Percentiles rank a stretch among this genome's conserved stretches.
These are phyloP conservation scores for Globisporangium solare DNA, from an alignment of 352 stramenopile species.

Conservation along the genomic window DNA sequence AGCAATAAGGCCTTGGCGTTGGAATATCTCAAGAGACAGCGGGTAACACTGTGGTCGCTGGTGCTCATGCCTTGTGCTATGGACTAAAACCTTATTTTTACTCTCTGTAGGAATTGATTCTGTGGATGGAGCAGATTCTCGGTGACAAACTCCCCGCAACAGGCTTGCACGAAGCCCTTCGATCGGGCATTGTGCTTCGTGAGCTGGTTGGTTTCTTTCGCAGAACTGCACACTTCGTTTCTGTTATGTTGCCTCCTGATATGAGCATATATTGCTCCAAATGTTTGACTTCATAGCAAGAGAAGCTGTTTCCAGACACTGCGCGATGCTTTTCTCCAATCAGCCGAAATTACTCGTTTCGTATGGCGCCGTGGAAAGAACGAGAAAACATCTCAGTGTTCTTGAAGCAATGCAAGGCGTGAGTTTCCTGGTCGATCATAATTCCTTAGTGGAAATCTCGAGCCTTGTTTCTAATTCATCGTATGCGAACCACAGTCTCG, in stretches of 20 bases:
- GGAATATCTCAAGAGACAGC: constrained; percentile 68
- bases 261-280: too few species aligned
- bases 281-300: constrained; percentile 24
- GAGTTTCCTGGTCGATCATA: constrained; percentile 11
- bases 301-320: constrained; percentile 47
- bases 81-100: not conserved
- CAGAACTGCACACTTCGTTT: not conserved
- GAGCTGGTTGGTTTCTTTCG: constrained; percentile 34
- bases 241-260: not conserved
- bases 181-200: constrained; percentile 71
- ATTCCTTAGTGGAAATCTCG: too few species aligned
- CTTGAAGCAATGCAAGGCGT: constrained; percentile 79
- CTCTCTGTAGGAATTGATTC: constrained; percentile 48
- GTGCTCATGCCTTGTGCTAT: too few species aligned
- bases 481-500: constrained; percentile 32
- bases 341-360: constrained; percentile 61
- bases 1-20: constrained; percentile 67
- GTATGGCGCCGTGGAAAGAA: constrained; percentile 82
- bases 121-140: constrained; percentile 71
- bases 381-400: constrained; percentile 83
- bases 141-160: constrained; percentile 44
- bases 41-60: constrained; percentile 18
- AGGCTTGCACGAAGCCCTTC: constrained; percentile 59
- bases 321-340: constrained; percentile 59
- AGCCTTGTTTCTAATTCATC: not conserved